Conservation (phyloP, 2,329 filamentous ascomycete genomes). For the Phialophora verrucosa region DNA sequence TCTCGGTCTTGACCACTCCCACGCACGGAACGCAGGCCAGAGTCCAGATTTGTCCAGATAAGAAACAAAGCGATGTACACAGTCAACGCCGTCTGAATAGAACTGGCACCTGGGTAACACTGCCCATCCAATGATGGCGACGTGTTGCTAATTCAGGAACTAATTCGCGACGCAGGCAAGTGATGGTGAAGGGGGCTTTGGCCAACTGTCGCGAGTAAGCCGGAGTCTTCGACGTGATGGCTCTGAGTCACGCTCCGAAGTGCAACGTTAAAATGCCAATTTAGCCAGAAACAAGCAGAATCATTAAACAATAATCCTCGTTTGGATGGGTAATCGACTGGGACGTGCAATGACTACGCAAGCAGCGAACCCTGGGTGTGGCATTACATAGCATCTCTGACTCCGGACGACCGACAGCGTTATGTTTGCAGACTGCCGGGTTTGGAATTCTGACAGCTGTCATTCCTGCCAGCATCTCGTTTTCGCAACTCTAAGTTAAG, state of each 20-base stretch:
- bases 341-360: constrained; percentile 15
- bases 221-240: constrained; percentile 1
- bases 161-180: constrained; percentile 15
- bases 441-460: background rate
- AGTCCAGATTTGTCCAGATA: constrained; percentile 19
- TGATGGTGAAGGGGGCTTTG: constrained; percentile 7
- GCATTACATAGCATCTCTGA: background rate
- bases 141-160: constrained; percentile 14
- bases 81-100: background rate
- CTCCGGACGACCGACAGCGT: background rate
- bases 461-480: background rate
- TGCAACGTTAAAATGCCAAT: background rate
- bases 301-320: background rate
- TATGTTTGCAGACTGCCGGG: constrained; percentile 4
- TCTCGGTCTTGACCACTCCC: constrained; percentile 18
- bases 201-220: constrained; percentile 1
- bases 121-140: constrained; percentile 12
- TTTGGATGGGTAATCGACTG: background rate
- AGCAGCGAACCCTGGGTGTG: background rate
- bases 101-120: background rate
- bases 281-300: constrained; percentile 11
- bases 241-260: background rate
- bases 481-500: background rate
- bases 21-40: constrained; percentile 9
- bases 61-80: background rate